Percentiles rank a stretch among this genome's conserved stretches.
Conservation (phyloP, 2,329 filamentous ascomycete genomes). For the Diaporthe helianthi region DNA sequence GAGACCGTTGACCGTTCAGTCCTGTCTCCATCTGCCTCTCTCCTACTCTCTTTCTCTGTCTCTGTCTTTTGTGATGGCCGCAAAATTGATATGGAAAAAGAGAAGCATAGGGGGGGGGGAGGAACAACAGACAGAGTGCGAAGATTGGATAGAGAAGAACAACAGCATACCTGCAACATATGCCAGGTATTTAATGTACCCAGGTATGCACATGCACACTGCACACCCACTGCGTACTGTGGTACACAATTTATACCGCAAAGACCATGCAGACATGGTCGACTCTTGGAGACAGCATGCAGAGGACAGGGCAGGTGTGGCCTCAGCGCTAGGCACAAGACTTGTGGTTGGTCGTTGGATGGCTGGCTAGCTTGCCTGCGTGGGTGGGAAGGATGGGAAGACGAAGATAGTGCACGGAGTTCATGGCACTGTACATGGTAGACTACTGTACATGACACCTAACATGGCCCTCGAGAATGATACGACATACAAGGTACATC, state of each 20-base stretch:
- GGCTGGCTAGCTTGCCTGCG: background rate
- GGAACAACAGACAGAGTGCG: background rate
- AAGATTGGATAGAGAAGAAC: background rate
- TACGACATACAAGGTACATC: constrained; percentile 15
- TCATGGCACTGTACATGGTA: too few relatives aligned
- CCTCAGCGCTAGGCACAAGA: constrained; percentile 25
- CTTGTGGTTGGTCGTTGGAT: constrained; percentile 7
- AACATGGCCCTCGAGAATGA: background rate
- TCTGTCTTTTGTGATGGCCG: background rate
- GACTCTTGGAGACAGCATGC: background rate
- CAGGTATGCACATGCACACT: background rate
- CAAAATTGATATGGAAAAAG: background rate
- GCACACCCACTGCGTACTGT: background rate
- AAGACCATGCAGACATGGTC: background rate
- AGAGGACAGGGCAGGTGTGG: constrained; percentile 10
- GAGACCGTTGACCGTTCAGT: background rate
- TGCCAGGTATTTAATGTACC: too few relatives aligned
- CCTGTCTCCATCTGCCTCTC: background rate
- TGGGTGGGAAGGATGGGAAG: background rate
- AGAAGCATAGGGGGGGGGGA: background rate
- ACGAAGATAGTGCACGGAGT: too few relatives aligned
- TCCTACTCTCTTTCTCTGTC: background rate
- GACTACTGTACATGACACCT: background rate
- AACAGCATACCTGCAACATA: too few relatives aligned
- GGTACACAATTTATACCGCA: background rate